Base-by-base conservation (phyloP, 306 rosid species). In the Vicia sativa region DNA sequence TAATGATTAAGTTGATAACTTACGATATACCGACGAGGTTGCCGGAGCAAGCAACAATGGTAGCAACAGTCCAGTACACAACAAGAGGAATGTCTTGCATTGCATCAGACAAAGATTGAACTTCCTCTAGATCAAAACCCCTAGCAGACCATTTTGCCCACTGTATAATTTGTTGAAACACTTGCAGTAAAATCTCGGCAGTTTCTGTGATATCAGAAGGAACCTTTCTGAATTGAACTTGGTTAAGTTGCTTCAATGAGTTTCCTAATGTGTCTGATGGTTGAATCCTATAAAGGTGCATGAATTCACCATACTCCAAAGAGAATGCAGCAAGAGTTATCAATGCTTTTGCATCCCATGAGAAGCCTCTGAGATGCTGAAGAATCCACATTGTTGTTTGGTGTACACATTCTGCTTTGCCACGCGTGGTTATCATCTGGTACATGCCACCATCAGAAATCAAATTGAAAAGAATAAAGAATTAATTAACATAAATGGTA, bases 341-440 rank as follows among this genome's bases (percentile, higher is more conserved):
- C 1, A 85, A 71, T n/a, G 84, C 83, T 68, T 89, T 89, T 23
- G 90, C 86, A 11, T 79, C 90, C 96, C 96, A 89, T 2, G 80
- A 44, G 70, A 58, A 87, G 12, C 18, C 16, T 29, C 79, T 74
- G 7, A 80, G 67, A 0, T 34, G 59, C 8, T 58, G 58, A 14
- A 77, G 81, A 65, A 77, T 49, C 52, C 23, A 57, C 14, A 77
- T 26, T 72, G 77, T 66, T 58, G 69, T 77, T 15, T 65, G 70
- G 44, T 77, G 77, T 41, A 42, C 77, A 21, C 68, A 65, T 12
- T 77, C 31, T 23, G 28, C 11, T 2, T 9, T 54, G 6, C 68
- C 63, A 18, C 70, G 77, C 4, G 77, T 58, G 7, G 3, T 48
- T 71, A 49, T 65, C 65, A 77, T 77, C 77, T 77, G 73, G 39